A percentile compares a stretch with the other conserved stretches of the same genome.
phyloP scores from a whole-genome alignment of 2,329 filamentous ascomycete species.

The Epichloe bromicola region DNA sequence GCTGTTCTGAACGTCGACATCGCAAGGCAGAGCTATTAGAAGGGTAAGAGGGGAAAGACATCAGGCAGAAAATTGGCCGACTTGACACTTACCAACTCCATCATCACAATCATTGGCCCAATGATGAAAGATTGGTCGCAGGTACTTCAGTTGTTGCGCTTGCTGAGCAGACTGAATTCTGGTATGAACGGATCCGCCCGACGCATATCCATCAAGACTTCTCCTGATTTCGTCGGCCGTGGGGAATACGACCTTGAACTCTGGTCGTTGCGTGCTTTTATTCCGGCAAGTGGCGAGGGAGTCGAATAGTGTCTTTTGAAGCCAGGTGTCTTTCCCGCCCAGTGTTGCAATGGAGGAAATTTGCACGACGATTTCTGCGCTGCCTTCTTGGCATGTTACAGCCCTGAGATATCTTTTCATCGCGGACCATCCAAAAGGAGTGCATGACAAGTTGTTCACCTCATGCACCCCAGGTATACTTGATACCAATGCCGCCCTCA shows the following conservation, averaged over 20 bases:
- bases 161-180: slow-evolving; percentile 61
- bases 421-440: slow-evolving; percentile 66
- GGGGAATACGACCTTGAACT: slow-evolving; percentile 66
- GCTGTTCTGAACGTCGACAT: slow-evolving; percentile 27
- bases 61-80: background rate
- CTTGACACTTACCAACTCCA: slow-evolving; percentile 14
- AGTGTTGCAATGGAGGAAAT: slow-evolving; percentile 76
- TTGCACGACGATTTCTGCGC: slow-evolving; percentile 44
- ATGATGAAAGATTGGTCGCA: slow-evolving; percentile 58
- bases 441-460: slow-evolving; percentile 30
- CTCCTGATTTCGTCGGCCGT: slow-evolving; percentile 64
- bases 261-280: slow-evolving; percentile 22
- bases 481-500: slow-evolving; percentile 62
- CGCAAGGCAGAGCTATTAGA: slow-evolving; percentile 15
- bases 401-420: slow-evolving; percentile 45
- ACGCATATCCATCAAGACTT: slow-evolving; percentile 65
- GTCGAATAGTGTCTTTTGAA: slow-evolving; percentile 50
- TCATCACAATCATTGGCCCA: slow-evolving; percentile 52
- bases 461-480: slow-evolving; percentile 62
- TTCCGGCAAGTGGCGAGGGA: slow-evolving; percentile 26
- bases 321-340: slow-evolving; percentile 57
- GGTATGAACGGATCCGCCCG: slow-evolving; percentile 70
- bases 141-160: slow-evolving; percentile 58
- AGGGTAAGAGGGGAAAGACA: background rate
- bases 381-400: slow-evolving; percentile 32